phyloP scores from a whole-genome alignment of 768 basidiomycete genomes.

The Tylopilus cervinicoccineus region DNA sequence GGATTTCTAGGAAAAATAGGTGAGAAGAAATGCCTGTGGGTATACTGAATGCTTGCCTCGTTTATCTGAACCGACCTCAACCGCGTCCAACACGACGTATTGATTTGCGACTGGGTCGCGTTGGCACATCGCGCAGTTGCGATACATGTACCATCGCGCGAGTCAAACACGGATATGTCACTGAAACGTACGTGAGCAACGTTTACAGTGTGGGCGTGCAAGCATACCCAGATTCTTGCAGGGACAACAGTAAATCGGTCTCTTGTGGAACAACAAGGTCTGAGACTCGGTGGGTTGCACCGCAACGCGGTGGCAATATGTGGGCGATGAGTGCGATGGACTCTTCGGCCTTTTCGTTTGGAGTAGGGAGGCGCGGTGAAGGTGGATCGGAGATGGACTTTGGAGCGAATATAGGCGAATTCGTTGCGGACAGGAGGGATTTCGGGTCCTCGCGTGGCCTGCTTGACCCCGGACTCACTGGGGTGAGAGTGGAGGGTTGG shows the following conservation, averaged over 20 bases:
- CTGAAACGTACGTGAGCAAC: slow-evolving; percentile 32
- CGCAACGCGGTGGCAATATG: slow-evolving; percentile 46
- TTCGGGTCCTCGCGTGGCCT: slow-evolving; percentile 33
- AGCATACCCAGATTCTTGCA: slow-evolving; percentile 66
- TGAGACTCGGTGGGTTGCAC: slow-evolving; percentile 38
- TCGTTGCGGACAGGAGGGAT: slow-evolving; percentile 44
- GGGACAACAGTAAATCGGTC: slow-evolving; percentile 41
- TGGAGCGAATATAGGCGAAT: slow-evolving; percentile 40
- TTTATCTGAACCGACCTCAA: slow-evolving; percentile 18
- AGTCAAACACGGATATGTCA: slow-evolving; percentile 49
- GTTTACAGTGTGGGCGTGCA: not conserved
- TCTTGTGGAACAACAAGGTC: slow-evolving; percentile 46
- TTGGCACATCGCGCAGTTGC: slow-evolving; percentile 17
- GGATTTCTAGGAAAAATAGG: slow-evolving; percentile 9
- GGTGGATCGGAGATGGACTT: slow-evolving; percentile 37
- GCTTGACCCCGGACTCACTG: slow-evolving; percentile 13
- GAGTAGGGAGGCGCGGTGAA: slow-evolving; percentile 19
- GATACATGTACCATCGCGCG: slow-evolving; percentile 46
- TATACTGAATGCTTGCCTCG: slow-evolving; percentile 11
- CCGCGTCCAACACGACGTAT: slow-evolving; percentile 19
- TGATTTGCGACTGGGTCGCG: not conserved
- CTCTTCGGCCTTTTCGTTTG: slow-evolving; percentile 12
- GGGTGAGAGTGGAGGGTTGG: slow-evolving; percentile 1
- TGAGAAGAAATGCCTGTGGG: not conserved
- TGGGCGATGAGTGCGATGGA: slow-evolving; percentile 25